Evolutionary conservation across 2,329 filamentous ascomycete species (phyloP), one percentile per base, ranked within the genome.

Genomic region (Rosellinia necatrix): DNA sequence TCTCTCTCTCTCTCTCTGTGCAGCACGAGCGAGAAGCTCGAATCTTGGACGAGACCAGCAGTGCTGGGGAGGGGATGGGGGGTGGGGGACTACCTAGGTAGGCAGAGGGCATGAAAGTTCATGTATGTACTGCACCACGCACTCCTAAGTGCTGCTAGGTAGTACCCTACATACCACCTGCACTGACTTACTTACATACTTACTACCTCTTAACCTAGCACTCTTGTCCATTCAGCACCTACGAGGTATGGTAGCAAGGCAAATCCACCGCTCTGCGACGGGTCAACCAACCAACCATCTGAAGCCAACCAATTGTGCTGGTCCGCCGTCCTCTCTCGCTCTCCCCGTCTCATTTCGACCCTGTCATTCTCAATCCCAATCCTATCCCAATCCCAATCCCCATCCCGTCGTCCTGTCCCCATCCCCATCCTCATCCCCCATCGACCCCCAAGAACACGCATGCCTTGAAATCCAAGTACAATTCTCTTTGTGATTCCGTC

Each of bases 321-420:
- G 50, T 46, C 55, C 38, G 48, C 54, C 58, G 41, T 46, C 32
- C 29, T 43, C 49, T 48, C 41, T 49, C 19, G 48, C 48, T 46
- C 32, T 51, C 56, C 54, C 58, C 49, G 51, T 61, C 59, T 56
- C 56, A 49, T 61, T 53, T 61, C 51, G 44, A 53, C 53, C 56
- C 56, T 56, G 43, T 51, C 43, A 46, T 44, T 58, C 54, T 35
- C 53, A 56, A 24, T 42, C 37, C 42, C 42, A 49, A 8, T 37
- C 40, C 38, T 27, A 24, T 38, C 48, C 25, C 27, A 34, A 46
- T 46, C 30, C 27, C 19, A 46, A 34, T 43, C 19, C 27, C 19
- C 19, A 24, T 38, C 30, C 32, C 24, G n/a, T 25, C 29, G 27
- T 47, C 40, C 46, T 40, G 24, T 29, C 24, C 22, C 25, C n/a